Conservation (phyloP, 139 green algal species). For the Nannochloris sp. region DNA sequence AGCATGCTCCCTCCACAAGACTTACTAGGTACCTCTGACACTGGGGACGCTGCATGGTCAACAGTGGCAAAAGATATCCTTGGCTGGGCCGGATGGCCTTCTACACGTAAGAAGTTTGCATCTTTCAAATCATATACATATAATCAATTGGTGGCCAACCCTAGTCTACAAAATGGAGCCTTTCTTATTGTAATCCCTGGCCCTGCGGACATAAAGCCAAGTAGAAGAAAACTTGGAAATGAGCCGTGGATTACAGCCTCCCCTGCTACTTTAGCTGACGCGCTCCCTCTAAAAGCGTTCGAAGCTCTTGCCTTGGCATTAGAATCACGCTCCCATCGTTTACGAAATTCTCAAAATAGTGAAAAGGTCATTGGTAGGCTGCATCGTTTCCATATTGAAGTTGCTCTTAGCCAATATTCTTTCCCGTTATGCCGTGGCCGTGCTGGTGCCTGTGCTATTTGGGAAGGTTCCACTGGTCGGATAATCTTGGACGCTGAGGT, state of each 20-base stretch:
- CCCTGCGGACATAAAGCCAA: neutral
- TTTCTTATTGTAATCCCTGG: slow-evolving; percentile 15
- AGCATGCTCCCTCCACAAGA: too few relatives aligned
- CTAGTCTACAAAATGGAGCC: neutral
- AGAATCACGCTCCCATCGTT: too few relatives aligned
- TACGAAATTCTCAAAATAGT: too few relatives aligned
- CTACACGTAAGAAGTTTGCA: neutral
- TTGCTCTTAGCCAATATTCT: neutral
- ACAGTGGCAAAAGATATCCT: neutral
- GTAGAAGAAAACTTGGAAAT: neutral
- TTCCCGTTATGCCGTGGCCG: neutral
- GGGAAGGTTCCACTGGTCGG: slow-evolving; percentile 24
- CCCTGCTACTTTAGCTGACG: neutral
- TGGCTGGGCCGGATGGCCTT: neutral
- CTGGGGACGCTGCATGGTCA: neutral
- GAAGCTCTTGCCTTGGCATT: neutral
- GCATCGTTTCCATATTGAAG: slow-evolving; percentile 18
- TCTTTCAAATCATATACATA: neutral
- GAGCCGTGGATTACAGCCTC: slow-evolving; percentile 7
- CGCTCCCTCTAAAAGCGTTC: slow-evolving; percentile 5
- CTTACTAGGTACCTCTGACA: too few relatives aligned
- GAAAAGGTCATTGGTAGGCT: slow-evolving; percentile 1
- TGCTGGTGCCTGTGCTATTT: slow-evolving; percentile 19
- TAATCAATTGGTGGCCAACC: neutral
- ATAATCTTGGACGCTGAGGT: slow-evolving; percentile 12